A percentile compares a stretch with the other conserved stretches of the same genome.
phyloP scores from a whole-genome alignment of 2,329 filamentous ascomycete species.

The Alternaria arborescens region DNA sequence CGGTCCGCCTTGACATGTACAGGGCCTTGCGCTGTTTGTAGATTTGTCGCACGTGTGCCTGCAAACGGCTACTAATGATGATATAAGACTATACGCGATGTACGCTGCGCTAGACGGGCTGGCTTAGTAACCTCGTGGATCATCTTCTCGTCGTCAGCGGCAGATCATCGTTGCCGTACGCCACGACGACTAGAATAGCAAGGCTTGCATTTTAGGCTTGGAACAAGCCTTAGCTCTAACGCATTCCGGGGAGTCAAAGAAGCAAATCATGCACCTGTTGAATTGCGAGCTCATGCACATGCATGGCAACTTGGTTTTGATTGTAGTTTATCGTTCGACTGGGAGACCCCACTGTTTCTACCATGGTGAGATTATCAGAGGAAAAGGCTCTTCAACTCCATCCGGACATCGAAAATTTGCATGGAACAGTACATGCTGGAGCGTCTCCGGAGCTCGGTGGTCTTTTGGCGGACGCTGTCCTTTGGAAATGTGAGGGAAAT shows the following conservation, averaged over 20 bases:
- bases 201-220: neutral
- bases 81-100: neutral
- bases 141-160: neutral
- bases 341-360: neutral
- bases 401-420: neutral
- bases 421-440: neutral
- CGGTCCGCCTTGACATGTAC: neutral
- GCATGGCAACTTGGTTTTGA: conserved; percentile 13
- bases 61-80: neutral
- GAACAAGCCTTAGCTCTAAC: neutral
- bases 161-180: conserved; percentile 3
- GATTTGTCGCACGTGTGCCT: neutral
- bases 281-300: neutral
- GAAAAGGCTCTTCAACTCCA: neutral
- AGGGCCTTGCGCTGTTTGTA: neutral
- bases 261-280: neutral
- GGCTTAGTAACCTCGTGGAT: neutral
- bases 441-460: neutral
- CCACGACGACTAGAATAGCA: conserved; percentile 11
- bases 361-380: neutral
- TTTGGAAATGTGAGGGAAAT: neutral
- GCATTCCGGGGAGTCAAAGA: neutral
- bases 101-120: neutral
- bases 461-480: neutral
- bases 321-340: conserved; percentile 11